phyloP scores from a whole-genome alignment of 345 rosid genomes.

The Eucalyptus brandiana region DNA sequence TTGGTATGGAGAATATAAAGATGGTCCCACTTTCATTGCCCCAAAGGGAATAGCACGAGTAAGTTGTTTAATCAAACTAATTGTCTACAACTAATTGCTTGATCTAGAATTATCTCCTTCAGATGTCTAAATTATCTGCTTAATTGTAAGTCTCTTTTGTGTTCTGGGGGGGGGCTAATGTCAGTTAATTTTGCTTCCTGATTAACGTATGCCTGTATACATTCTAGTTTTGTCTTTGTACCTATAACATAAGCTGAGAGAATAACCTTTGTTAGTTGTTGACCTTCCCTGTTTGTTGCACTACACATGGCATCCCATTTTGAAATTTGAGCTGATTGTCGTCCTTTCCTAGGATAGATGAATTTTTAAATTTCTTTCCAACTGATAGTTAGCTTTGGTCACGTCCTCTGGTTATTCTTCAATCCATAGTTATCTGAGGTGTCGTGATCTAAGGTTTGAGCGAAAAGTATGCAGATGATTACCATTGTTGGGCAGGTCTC shows the following conservation, averaged over 20 bases:
- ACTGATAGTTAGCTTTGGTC: neutral
- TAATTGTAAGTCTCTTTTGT: neutral
- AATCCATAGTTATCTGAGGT: neutral
- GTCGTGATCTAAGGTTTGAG: neutral
- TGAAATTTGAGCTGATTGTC: neutral
- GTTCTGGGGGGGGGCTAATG: neutral
- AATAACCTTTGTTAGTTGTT: neutral
- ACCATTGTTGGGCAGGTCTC: neutral
- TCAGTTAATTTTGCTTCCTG: neutral
- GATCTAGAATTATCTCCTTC: neutral
- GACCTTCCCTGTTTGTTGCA: neutral
- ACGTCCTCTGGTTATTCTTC: neutral
- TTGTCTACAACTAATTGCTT: neutral
- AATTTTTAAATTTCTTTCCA: neutral
- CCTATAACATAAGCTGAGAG: neutral
- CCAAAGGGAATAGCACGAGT: conserved; percentile 81
- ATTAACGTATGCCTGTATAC: neutral
- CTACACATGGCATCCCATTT: neutral
- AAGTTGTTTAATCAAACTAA: conserved; percentile 9
- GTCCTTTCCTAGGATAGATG: neutral
- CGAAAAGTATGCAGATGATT: neutral
- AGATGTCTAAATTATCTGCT: neutral
- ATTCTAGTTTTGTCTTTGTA: neutral
- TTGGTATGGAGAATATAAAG: conserved; percentile 95
- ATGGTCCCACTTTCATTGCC: conserved; percentile 83